phyloP scores from a whole-genome alignment of 805 yeast species.

The Isabelozyma gotoi region DNA sequence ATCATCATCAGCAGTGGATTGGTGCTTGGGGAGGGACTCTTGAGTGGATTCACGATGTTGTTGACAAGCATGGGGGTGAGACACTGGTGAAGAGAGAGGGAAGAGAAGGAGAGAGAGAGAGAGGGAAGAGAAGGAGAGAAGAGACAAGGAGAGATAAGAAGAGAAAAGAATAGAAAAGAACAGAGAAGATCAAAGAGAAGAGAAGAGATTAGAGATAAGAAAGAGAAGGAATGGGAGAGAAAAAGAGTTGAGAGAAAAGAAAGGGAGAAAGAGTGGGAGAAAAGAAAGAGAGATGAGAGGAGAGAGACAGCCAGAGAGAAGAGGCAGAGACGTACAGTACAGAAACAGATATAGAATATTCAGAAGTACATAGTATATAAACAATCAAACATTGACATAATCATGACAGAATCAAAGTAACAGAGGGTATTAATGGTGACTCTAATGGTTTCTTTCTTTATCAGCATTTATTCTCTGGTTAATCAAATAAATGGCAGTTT shows the following conservation, averaged over 20 bases:
- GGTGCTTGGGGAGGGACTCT: constrained; percentile 90
- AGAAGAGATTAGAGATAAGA: neutral
- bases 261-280: too few relatives aligned
- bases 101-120: neutral
- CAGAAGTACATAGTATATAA: constrained; percentile 1
- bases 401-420: neutral
- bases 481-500: constrained; percentile 69
- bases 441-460: constrained; percentile 44
- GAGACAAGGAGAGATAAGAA: neutral
- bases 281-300: too few relatives aligned
- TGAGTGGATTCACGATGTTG: constrained; percentile 79
- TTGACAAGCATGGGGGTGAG: constrained; percentile 59
- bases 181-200: neutral
- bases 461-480: constrained; percentile 71
- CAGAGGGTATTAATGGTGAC: too few relatives aligned
- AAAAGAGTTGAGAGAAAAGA: too few relatives aligned
- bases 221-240: neutral
- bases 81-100: too few relatives aligned
- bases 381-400: neutral
- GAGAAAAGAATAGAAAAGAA: neutral
- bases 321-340: neutral
- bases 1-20: constrained; percentile 90
- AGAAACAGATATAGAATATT: constrained; percentile 1
- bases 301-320: too few relatives aligned
- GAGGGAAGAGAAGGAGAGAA: neutral